These are phyloP conservation scores for Stenocarpella maydis DNA, from an alignment of 2,329 filamentous ascomycete genomes.

Conservation along the genomic window DNA sequence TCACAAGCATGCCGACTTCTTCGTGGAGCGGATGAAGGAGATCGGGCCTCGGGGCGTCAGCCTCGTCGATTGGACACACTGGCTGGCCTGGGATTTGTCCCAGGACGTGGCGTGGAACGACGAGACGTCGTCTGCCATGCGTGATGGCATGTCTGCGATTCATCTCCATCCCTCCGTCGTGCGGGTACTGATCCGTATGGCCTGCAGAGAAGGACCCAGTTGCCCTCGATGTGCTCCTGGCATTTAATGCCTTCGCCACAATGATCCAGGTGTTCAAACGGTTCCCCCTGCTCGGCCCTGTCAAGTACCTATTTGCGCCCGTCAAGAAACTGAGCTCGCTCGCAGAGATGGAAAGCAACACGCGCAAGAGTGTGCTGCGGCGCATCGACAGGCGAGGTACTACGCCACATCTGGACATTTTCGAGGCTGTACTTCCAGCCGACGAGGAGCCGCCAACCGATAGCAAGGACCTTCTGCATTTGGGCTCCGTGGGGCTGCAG, in stretches of 20 bases:
- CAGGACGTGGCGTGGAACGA: background rate
- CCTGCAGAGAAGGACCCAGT: no score
- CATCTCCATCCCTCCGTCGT: no score
- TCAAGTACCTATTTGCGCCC: constrained; percentile 9
- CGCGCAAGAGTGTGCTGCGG: background rate
- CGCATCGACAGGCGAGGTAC: constrained; percentile 1
- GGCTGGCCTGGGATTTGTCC: constrained; percentile 3
- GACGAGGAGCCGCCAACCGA: background rate
- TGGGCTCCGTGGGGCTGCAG: constrained; percentile 1
- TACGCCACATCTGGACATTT: background rate
- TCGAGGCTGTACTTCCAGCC: background rate
- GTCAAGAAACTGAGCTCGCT: background rate
- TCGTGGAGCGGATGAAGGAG: constrained; percentile 8
- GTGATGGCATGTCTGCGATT: background rate
- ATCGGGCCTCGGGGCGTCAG: background rate
- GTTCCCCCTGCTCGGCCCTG: background rate
- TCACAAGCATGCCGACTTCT: constrained; percentile 12
- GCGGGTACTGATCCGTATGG: no score
- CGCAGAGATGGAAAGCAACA: background rate
- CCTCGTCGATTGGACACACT: constrained; percentile 7
- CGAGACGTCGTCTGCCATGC: background rate
- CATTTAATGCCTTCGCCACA: constrained; percentile 11
- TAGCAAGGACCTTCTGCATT: background rate
- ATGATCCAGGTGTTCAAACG: constrained; percentile 19
- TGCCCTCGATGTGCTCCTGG: background rate